Conservation (phyloP, 495 filamentous ascomycete genomes). For the Friedmanniomyces simplex region DNA sequence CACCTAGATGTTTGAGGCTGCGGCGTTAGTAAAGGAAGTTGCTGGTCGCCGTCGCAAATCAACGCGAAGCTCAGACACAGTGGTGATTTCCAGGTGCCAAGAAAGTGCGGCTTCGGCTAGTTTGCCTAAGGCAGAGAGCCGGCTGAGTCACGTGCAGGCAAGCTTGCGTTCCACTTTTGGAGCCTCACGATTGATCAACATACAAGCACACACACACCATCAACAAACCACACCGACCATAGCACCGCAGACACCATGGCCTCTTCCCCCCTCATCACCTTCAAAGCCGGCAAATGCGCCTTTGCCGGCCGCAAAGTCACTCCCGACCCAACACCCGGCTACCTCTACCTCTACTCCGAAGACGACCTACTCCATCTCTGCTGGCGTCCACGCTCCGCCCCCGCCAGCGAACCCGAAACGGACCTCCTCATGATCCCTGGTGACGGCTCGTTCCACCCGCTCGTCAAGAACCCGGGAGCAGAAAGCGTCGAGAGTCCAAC, state of each 20-base stretch:
- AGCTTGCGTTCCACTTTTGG: background rate
- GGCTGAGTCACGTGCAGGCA: background rate
- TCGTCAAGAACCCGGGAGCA: conserved; percentile 37
- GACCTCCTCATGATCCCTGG: conserved; percentile 85
- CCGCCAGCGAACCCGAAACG: conserved; percentile 57
- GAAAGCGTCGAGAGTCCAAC: conserved; percentile 52
- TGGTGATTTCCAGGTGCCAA: too few species aligned
- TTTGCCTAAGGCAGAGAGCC: too few species aligned
- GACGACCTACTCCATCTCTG: conserved; percentile 96
- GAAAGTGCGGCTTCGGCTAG: too few species aligned
- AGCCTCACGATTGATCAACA: background rate
- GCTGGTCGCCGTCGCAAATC: too few species aligned
- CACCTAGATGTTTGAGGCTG: too few species aligned
- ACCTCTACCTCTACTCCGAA: conserved; percentile 88
- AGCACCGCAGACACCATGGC: conserved; percentile 48
- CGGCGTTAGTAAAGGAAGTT: too few species aligned
- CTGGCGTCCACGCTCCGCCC: conserved; percentile 66
- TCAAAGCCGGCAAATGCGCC: conserved; percentile 87
- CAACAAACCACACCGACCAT: background rate
- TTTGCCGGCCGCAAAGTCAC: conserved; percentile 53
- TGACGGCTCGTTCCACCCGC: conserved; percentile 76
- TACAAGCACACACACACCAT: background rate
- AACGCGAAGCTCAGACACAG: too few species aligned
- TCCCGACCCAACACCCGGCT: conserved; percentile 62
- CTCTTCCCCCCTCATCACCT: conserved; percentile 76